Conservation (phyloP, 805 yeast genomes). For the Yamadazyma sp. region DNA sequence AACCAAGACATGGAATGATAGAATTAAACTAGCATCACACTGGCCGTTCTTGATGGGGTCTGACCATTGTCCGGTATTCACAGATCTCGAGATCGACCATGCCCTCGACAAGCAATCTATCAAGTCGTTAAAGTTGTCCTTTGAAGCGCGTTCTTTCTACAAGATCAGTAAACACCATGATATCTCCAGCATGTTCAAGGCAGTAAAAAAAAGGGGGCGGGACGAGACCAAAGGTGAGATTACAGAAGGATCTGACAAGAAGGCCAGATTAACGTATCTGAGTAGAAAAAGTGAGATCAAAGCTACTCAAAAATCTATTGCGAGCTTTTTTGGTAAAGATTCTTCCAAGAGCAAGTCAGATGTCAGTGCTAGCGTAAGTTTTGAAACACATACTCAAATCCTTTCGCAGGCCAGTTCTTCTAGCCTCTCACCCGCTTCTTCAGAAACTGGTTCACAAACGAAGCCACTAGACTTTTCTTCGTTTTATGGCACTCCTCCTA, state of each 20-base stretch:
- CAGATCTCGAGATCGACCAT: constrained; percentile 51
- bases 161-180: constrained; percentile 35
- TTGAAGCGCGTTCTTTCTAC: constrained; percentile 56
- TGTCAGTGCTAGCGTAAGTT: neutral
- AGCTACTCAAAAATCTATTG: constrained; percentile 23
- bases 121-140: constrained; percentile 27
- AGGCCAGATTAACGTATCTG: constrained; percentile 16
- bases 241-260: constrained; percentile 7
- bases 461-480: constrained; percentile 3
- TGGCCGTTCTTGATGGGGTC: constrained; percentile 77
- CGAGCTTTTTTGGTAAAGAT: constrained; percentile 20
- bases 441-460: too few species aligned
- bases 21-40: constrained; percentile 49
- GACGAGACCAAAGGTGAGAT: too few species aligned
- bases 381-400: too few species aligned
- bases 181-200: constrained; percentile 30
- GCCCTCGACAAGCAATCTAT: neutral
- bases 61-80: constrained; percentile 89
- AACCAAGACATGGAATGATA: constrained; percentile 31
- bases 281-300: constrained; percentile 13
- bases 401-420: neutral
- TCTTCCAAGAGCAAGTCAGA: neutral
- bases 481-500: constrained; percentile 27
- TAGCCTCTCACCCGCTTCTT: too few species aligned
- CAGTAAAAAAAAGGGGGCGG: constrained; percentile 8